phyloP scores from a whole-genome alignment of 1,284 basidiomycete species.

The Mycena citricolor region DNA sequence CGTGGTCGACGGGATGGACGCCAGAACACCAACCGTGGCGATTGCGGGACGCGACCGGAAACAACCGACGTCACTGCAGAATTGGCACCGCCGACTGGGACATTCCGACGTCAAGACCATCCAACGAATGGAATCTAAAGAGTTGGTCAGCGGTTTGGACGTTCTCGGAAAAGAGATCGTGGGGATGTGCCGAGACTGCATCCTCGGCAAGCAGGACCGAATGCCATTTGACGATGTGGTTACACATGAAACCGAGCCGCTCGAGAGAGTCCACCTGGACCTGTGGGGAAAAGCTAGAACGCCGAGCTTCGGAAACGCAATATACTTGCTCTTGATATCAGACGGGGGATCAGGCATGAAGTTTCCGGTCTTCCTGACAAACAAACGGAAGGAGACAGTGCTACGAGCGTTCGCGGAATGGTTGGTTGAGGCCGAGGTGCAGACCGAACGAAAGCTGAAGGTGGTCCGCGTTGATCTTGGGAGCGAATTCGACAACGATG shows the following conservation, averaged over 20 bases:
- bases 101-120: background rate
- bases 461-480: constrained; percentile 1
- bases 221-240: background rate
- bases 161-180: too few species aligned
- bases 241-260: background rate
- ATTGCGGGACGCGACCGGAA: background rate
- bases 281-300: background rate
- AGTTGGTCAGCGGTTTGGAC: too few species aligned
- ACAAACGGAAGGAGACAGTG: constrained; percentile 1
- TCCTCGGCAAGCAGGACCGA: constrained; percentile 1
- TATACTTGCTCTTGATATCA: constrained; percentile 1
- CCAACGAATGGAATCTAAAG: background rate
- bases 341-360: constrained; percentile 1
- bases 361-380: background rate
- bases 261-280: too few species aligned
- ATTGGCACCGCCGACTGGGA: background rate
- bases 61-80: background rate
- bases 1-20: background rate
- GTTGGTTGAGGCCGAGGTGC: background rate
- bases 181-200: too few species aligned
- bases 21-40: too few species aligned
- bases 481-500: constrained; percentile 7
- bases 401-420: background rate
- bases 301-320: background rate
- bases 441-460: too few species aligned